Evolutionary conservation across 352 stramenopile species (phyloP).

Genomic region (Globisporangium polare): DNA sequence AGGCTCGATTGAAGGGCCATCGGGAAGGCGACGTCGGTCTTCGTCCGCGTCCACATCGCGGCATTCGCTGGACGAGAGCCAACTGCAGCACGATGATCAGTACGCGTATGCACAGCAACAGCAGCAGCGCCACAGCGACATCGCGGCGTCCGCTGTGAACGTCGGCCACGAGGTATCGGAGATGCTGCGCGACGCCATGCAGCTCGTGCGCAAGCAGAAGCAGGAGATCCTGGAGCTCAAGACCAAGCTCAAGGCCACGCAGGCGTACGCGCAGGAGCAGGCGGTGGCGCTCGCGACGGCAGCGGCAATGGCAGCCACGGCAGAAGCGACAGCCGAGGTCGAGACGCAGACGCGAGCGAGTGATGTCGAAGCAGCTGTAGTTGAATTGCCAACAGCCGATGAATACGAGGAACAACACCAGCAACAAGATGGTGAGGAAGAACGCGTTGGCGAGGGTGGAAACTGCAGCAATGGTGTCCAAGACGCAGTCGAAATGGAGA

Average conservation of each 20-base stretch:
- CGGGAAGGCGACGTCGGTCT: conserved; percentile 15
- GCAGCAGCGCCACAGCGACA: conserved; percentile 15
- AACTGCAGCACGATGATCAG: conserved; percentile 2
- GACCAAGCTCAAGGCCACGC: conserved; percentile 20
- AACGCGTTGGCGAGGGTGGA: background rate
- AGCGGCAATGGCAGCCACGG: background rate
- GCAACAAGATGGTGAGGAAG: no score
- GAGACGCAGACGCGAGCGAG: conserved; percentile 4
- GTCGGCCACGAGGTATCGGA: conserved; percentile 43
- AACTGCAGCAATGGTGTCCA: background rate
- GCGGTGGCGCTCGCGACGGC: background rate
- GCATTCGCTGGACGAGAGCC: conserved; percentile 13
- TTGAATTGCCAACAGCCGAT: background rate
- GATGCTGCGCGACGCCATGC: conserved; percentile 68
- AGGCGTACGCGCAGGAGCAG: conserved; percentile 9
- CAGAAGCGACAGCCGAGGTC: background rate
- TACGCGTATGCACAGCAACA: conserved; percentile 10
- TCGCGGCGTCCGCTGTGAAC: conserved; percentile 19
- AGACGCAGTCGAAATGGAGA: background rate
- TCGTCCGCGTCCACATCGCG: conserved; percentile 24
- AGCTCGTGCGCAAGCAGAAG: conserved; percentile 62
- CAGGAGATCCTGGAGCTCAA: conserved; percentile 65
- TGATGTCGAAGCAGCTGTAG: background rate
- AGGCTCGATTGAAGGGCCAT: conserved; percentile 26
- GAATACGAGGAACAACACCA: background rate